These are phyloP conservation scores for Delphinella strobiligena DNA, from an alignment of 2,329 filamentous ascomycete species.

Conservation along the genomic window DNA sequence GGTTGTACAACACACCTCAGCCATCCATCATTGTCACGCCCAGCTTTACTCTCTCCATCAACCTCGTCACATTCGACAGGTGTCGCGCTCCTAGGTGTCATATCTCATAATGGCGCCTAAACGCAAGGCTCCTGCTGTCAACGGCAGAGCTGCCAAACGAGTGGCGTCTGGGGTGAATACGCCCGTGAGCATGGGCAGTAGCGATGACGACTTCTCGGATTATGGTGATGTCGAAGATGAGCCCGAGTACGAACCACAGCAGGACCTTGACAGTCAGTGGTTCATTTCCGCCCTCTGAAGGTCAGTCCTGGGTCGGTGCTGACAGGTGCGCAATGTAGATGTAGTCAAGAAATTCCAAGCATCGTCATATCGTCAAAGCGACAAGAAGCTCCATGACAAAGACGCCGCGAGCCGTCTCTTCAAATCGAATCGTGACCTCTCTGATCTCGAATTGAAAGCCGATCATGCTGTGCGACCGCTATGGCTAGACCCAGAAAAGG, in stretches of 20 bases:
- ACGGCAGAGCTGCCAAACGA: slow-evolving; percentile 22
- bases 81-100: too few relatives aligned
- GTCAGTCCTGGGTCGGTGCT: too few relatives aligned
- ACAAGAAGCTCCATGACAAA: slow-evolving; percentile 28
- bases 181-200: slow-evolving; percentile 33
- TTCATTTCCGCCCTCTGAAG: too few relatives aligned
- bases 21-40: background rate
- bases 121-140: slow-evolving; percentile 27
- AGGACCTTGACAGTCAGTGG: slow-evolving; percentile 26
- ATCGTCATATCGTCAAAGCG: slow-evolving; percentile 36
- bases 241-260: slow-evolving; percentile 19
- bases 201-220: slow-evolving; percentile 47
- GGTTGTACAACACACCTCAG: too few relatives aligned
- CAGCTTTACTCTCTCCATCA: background rate
- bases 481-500: slow-evolving; percentile 83
- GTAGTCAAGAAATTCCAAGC: slow-evolving; percentile 43
- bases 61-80: background rate
- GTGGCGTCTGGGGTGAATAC: slow-evolving; percentile 28
- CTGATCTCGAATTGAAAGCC: slow-evolving; percentile 67
- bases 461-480: slow-evolving; percentile 84
- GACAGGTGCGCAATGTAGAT: too few relatives aligned
- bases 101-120: slow-evolving; percentile 22
- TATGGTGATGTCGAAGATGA: slow-evolving; percentile 14
- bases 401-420: slow-evolving; percentile 46
- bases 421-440: slow-evolving; percentile 61